Evolutionary conservation across 345 rosid genomes (phyloP).

Genomic region (Corchorus capsularis): DNA sequence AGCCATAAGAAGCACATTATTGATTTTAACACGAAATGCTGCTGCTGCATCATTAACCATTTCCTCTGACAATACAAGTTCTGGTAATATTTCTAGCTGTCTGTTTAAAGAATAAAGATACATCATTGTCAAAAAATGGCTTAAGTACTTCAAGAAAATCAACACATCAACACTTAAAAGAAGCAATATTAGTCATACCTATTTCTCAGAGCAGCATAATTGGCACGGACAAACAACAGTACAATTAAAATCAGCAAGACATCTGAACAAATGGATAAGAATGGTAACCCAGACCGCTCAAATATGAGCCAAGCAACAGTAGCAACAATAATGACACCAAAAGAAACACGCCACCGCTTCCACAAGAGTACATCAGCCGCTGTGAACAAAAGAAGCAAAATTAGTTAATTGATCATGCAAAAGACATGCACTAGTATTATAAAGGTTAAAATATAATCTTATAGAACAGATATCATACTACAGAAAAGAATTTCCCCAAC

Average conservation of each 20-base stretch:
- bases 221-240: constrained; percentile 55
- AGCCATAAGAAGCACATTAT: constrained; percentile 79
- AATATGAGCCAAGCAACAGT: constrained; percentile 82
- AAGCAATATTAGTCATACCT: constrained; percentile 38
- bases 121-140: background rate
- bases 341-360: constrained; percentile 61
- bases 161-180: background rate
- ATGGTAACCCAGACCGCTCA: constrained; percentile 76
- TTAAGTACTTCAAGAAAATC: background rate
- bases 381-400: constrained; percentile 25
- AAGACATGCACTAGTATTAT: background rate
- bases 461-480: background rate
- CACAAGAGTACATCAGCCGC: constrained; percentile 85
- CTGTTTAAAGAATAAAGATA: constrained; percentile 24
- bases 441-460: background rate
- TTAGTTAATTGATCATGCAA: background rate
- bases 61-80: constrained; percentile 81
- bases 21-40: constrained; percentile 75
- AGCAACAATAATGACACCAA: constrained; percentile 70
- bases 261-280: constrained; percentile 81
- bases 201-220: constrained; percentile 56
- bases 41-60: constrained; percentile 83
- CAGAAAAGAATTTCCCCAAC: background rate
- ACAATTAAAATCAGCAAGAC: constrained; percentile 66
- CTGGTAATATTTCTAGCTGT: constrained; percentile 49